Evolutionary conservation across 176 grass and related monocot genomes (phyloP), one percentile per base, ranked within the genome.

Genomic region (Oryza meridionalis): DNA sequence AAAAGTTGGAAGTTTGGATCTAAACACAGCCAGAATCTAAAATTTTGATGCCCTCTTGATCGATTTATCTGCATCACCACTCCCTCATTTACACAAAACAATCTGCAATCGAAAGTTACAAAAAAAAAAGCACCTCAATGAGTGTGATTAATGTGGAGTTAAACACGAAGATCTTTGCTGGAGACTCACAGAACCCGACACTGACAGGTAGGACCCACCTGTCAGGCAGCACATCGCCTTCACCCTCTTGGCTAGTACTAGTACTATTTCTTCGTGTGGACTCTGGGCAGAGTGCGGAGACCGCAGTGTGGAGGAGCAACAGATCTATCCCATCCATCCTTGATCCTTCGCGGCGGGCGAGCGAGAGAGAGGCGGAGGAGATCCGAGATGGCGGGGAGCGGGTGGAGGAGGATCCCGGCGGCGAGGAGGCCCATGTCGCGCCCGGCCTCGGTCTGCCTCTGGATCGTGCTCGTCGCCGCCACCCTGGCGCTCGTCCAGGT

Each of bases 401-500:
- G n/a, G n/a, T 77, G 71, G 82, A 92, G 31, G 74, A 35, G 62
- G 79, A 85, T 58, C 71, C 58, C 77, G 13, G 76, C 32, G 27
- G 45, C 55, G 33, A 74, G 86, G 33, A 74, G 86, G 61, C 24
- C 80, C 19, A 4, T 27, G 42, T 65, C 76, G 71, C 85, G 67
- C 32, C 76, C 84, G 21, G 25, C 69, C 46, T 64, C 84, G 69
- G 33, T 91, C 55, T 88, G 72, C 72, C 55, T 88, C 64, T 98
- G 93, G 91, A 77, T 95, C 19, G 37, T 90, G 80, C 79, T 94
- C 65, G 50, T 93, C 89, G 84, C 77, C 69, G 79, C 80, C 65
- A 81, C 87, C 47, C 71, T 98, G 77, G 88, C 70, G 83, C 87
- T 95, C 76, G 90, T 90, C 89, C 93, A 98, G 96, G 96, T 98